Evolutionary conservation across 495 filamentous ascomycete genomes (phyloP).

Genomic region (Opeltia flavorubescens): DNA sequence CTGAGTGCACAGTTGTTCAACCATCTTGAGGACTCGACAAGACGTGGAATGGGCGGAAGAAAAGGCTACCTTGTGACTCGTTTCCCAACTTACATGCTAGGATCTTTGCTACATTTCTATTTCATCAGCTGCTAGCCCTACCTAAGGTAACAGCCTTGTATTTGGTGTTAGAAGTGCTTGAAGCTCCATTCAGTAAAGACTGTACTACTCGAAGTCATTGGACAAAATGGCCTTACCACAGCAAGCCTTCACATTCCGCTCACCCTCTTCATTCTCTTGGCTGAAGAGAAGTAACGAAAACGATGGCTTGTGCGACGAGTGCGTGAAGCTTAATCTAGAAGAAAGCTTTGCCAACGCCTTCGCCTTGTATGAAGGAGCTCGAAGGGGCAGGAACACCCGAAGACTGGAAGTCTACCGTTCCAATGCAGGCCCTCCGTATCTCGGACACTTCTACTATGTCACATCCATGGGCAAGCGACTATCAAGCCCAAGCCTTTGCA

Average conservation of each 20-base stretch:
- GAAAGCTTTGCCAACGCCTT: background rate
- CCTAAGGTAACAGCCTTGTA: too few relatives aligned
- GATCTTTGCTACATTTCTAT: too few relatives aligned
- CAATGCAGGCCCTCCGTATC: background rate
- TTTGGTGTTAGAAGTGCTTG: too few relatives aligned
- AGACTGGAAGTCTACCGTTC: background rate
- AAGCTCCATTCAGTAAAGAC: too few relatives aligned
- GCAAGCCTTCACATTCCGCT: background rate
- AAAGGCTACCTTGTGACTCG: too few relatives aligned
- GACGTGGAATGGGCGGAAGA: too few relatives aligned
- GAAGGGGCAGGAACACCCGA: background rate
- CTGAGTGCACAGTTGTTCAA: too few relatives aligned
- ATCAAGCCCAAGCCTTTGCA: background rate
- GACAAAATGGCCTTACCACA: background rate
- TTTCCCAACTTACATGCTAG: too few relatives aligned
- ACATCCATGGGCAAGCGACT: background rate
- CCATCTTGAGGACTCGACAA: too few relatives aligned
- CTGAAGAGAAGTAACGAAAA: background rate
- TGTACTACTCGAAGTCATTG: too few relatives aligned
- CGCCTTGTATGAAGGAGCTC: background rate
- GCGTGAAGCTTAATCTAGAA: background rate
- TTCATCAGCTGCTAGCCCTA: too few relatives aligned
- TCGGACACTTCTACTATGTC: background rate
- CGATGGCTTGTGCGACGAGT: background rate
- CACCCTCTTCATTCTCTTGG: background rate